Evolutionary conservation across 257 asterid species (phyloP), one percentile per base, ranked within the genome.

Genomic region (Craterostigma plantagineum): DNA sequence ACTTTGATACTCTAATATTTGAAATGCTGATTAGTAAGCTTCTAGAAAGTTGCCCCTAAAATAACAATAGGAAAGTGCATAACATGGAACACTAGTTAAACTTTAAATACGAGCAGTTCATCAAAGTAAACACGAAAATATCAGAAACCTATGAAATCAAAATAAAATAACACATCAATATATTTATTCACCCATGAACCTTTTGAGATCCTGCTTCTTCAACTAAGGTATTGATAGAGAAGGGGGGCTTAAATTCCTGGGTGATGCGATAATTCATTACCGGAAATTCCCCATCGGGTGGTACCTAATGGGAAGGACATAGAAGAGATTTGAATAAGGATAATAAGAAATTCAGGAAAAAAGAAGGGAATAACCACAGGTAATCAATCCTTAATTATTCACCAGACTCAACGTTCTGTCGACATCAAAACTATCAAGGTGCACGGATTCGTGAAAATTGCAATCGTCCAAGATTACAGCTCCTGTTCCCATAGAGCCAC

Each of bases 211-310:
- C 94, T 18, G 99, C 92, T 73, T 79, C 94, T 69, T 90, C 99
- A 57, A 90, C 75, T 65, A 90, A 71, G 63, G 94, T 59, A 54
- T 80, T 83, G 40, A 90, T 56, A 46, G 92, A 65, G 54, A 90
- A 90, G 34, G 99, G 99, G 51, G 99, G 96, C 72, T 90, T 90
- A 71, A 90, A 83, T 72, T 90, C 99, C 67, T 90, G 95, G 33
- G 99, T 83, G 57, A 90, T 83, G 43, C 99, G 94, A 66, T 90
- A 90, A 58, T 90, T 90, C 99, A 90, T 90, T 56, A 90, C 99
- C 44, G 99, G 96, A 60, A 90, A 90, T 53, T 90, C 99, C 59
- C 99, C 99, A 63, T 83, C 99, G 15, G 94, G 73, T 8, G 99
- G 99, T 39, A 90, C 94, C 99, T 90, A 64, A 63, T 53, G 48